These are phyloP conservation scores for Candida awuae DNA, from an alignment of 805 yeast genomes.

Conservation along the genomic window DNA sequence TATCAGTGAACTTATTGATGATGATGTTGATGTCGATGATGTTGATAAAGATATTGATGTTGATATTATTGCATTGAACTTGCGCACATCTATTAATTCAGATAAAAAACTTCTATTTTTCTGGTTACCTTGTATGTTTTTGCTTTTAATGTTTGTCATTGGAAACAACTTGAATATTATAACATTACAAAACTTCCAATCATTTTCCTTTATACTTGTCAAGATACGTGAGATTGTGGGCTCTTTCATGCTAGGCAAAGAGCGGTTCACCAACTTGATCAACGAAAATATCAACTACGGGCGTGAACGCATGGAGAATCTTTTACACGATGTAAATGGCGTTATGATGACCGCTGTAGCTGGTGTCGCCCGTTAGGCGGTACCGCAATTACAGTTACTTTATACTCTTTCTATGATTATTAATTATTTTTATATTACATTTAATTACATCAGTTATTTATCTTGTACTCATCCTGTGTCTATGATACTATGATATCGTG, in stretches of 20 bases:
- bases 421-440: no score
- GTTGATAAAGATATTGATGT: constrained; percentile 4
- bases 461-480: no score
- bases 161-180: constrained; percentile 24
- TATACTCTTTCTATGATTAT: neutral
- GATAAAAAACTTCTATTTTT: constrained; percentile 83
- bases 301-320: constrained; percentile 25
- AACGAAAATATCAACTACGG: constrained; percentile 29
- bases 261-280: constrained; percentile 26
- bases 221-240: constrained; percentile 38
- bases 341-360: constrained; percentile 33
- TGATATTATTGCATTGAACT: constrained; percentile 20
- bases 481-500: no score
- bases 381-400: no score
- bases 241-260: constrained; percentile 43
- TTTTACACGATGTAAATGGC: constrained; percentile 34
- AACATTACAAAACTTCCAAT: constrained; percentile 16
- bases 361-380: constrained; percentile 14
- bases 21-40: neutral
- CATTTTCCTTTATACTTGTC: constrained; percentile 28
- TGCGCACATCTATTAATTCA: constrained; percentile 45
- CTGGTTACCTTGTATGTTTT: constrained; percentile 75
- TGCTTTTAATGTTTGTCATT: constrained; percentile 38
- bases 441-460: no score
- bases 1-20: neutral